Base-by-base conservation (phyloP, 1,284 basidiomycete species). In the Microbotryum saponariae region DNA sequence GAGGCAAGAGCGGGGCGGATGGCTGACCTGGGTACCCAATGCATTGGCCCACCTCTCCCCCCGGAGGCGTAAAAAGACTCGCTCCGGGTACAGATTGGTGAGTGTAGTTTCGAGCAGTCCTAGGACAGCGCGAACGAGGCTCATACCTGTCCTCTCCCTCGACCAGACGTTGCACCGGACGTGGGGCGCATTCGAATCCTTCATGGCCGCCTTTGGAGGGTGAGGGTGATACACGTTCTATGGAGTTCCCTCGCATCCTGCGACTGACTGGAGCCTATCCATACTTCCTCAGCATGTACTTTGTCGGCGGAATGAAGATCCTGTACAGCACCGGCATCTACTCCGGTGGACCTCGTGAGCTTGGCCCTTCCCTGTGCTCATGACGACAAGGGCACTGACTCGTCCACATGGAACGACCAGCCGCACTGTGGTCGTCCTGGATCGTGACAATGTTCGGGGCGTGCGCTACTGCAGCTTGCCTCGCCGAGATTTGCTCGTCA, bases 401-500 rank as follows among this genome's bases (percentile, higher is more conserved):
- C 37, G 37, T 16, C 16, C 37, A 16, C 37, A 18, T 42, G 14
- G 12, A 6, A 42, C 16, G 12, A 12, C 5, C 37, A 42, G 86
- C 85, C 45, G 89, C 89, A 8, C 81, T 89, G 56, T 88, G 87
- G 87, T 89, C 87, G 2, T 87, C 86, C 14, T 89, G 85, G 70
- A 45, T 88, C 64, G 79, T 88, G 60, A 87, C 87, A 20, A 81
- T 88, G 73, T 74, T 89, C 49, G 89, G 88, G 76, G 88, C 88
- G 86, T 81, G 81, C 70, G 88, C 90, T 56, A 90, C 87, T 8
- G 89, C 89, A 2, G 83, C 82, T 20, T 84, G 90, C 50, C 78
- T 91, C 29, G 89, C 89, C 18, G 89, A 91, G 73, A 83, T 91
- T 52, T 91, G 88, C 74, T 90, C 88, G 46, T 88, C 88, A 2